Conservation (phyloP, 2,329 filamentous ascomycete genomes). For the Nigrograna mackinnonii region DNA sequence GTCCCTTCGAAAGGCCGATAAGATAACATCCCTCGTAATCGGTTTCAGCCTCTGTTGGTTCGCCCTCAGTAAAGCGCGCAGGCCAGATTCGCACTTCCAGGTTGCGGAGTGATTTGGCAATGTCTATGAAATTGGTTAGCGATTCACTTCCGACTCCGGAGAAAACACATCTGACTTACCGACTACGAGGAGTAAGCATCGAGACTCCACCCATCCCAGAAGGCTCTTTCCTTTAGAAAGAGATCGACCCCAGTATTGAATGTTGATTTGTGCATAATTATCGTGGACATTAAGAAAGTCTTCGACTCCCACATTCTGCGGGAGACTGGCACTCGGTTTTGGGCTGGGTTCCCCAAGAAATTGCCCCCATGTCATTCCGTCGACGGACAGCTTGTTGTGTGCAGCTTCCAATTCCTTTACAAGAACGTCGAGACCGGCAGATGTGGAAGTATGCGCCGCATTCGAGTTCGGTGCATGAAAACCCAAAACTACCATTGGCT, state of each 20-base stretch:
- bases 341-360: conserved; percentile 19
- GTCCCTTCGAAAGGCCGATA: conserved; percentile 54
- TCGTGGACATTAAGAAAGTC: conserved; percentile 58
- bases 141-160: background rate
- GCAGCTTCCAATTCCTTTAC: conserved; percentile 57
- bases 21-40: conserved; percentile 67
- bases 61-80: conserved; percentile 53
- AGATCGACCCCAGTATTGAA: conserved; percentile 68
- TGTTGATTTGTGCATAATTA: conserved; percentile 63
- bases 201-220: conserved; percentile 67
- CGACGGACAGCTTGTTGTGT: conserved; percentile 40
- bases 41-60: conserved; percentile 18
- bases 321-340: background rate
- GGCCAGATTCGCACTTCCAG: conserved; percentile 66
- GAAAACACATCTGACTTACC: conserved; percentile 47
- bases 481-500: conserved; percentile 66
- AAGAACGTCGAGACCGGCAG: conserved; percentile 57
- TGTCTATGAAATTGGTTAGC: conserved; percentile 45
- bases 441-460: conserved; percentile 58
- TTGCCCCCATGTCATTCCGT: conserved; percentile 28
- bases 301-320: conserved; percentile 25
- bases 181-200: conserved; percentile 61
- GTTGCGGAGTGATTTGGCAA: conserved; percentile 56
- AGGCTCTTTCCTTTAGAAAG: conserved; percentile 58
- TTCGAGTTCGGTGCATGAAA: conserved; percentile 66